Base-by-base conservation (phyloP, 768 basidiomycete species). In the Pulveroboletus sp. region DNA sequence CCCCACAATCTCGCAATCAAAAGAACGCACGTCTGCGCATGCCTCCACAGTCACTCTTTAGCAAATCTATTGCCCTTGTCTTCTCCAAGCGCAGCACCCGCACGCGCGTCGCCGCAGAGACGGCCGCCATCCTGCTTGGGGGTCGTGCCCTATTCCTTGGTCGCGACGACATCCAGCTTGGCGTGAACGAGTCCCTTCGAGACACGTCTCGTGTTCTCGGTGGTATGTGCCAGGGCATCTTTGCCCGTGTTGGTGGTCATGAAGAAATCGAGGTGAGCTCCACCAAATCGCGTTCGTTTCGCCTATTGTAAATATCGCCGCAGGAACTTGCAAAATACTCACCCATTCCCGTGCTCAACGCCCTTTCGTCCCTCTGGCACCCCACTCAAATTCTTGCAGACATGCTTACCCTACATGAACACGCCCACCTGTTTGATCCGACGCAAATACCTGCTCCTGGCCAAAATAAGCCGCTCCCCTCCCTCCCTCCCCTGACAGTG, bases 381-480 rank as follows among this genome's bases (percentile, higher is more conserved):
- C 96, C 96, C 3, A 94, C 93, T 0, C 96, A 99, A 64, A 82
- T 86, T 52, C 83, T 99, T 27, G 96, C 96, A 2, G 93, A 97
- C 73, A 67, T 98, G 5, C 74, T 98, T 54, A 94, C 94, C 0
- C 76, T 98, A 14, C 83, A 91, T 59, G 93, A 96, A 64, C 75
- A 83, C 50, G 76, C 78, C 0, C 71, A 79, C 55, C 67, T 79
- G 8, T 87, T 89, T 57, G 68, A 65, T 8, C 62, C 72, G 1
- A 50, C 56, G 1, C 54, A 61, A 17, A 45, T 49, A 1, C 31
- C 54, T 8, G 31, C 50, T 12, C 45, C 54, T 14, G 59, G 58
- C 43, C 36, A 45, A 54, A 58, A 46, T 43, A 57, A 59, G 59
- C 55, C 64, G 18, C 72, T 86, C 1, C 73, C 80, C 3, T 67